These are phyloP conservation scores for Penicillium turbatum DNA, from an alignment of 495 filamentous ascomycete genomes.

Conservation along the genomic window DNA sequence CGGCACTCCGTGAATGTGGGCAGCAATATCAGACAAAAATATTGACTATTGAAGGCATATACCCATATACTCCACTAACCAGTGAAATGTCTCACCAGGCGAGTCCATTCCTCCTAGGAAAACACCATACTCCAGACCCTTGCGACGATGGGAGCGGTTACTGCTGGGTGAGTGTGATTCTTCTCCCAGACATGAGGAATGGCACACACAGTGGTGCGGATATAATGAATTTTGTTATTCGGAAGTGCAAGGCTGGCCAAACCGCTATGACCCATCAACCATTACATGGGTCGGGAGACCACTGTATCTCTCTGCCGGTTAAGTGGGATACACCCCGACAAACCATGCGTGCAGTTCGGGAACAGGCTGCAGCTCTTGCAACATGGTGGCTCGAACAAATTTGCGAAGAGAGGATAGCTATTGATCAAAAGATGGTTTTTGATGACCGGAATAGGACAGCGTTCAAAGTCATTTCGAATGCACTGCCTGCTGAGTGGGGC, in stretches of 20 bases:
- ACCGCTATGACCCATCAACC: not conserved
- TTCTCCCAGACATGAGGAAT: not conserved
- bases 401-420: not conserved
- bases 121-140: not conserved
- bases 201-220: not conserved
- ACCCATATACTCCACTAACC: not conserved
- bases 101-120: not conserved
- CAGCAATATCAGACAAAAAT: no score
- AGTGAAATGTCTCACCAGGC: not conserved
- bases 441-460: not conserved
- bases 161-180: not conserved
- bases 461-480: not conserved
- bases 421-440: not conserved
- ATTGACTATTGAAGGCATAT: not conserved
- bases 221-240: not conserved
- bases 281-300: not conserved
- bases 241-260: not conserved
- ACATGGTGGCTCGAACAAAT: not conserved
- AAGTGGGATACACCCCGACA: not conserved
- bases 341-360: not conserved
- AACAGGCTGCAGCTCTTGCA: not conserved
- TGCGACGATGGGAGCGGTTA: not conserved
- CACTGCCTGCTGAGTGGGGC: not conserved
- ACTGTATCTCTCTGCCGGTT: not conserved
- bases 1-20: no score